Conservation (phyloP, 1,284 basidiomycete species). For the Puccinia coronata region DNA sequence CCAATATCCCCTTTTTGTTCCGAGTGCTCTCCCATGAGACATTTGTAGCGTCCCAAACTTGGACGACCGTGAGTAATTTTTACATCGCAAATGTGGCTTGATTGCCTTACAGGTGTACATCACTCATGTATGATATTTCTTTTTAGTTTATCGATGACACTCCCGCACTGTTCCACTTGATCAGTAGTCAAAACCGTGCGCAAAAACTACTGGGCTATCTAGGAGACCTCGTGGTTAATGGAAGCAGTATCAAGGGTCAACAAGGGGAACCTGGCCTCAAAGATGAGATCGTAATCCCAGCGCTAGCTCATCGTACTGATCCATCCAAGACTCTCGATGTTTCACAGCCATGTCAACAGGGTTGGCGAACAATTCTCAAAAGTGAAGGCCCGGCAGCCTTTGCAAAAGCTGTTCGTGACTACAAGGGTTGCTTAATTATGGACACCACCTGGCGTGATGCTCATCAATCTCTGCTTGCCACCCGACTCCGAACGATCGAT, state of each 20-base stretch:
- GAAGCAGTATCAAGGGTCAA: conserved; percentile 87
- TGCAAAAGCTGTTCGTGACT: conserved; percentile 94
- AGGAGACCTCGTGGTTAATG: conserved; percentile 96
- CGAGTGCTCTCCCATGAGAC: conserved; percentile 95
- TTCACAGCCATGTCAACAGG: conserved; percentile 76
- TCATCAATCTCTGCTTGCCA: conserved; percentile 95
- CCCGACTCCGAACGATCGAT: conserved; percentile 91
- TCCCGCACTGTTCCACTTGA: conserved; percentile 96
- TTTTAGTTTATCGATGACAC: conserved; percentile 96
- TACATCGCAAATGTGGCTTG: not conserved
- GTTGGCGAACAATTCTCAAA: conserved; percentile 99
- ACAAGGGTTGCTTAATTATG: conserved; percentile 75
- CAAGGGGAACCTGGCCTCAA: conserved; percentile 89
- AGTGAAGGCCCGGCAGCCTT: conserved; percentile 98
- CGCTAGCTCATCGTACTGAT: conserved; percentile 75
- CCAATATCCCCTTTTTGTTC: conserved; percentile 91
- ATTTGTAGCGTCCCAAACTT: conserved; percentile 93
- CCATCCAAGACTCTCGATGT: conserved; percentile 74
- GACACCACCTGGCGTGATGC: conserved; percentile 99
- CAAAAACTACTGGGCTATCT: conserved; percentile 96
- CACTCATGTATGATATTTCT: conserved; percentile 29
- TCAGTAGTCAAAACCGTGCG: conserved; percentile 96
- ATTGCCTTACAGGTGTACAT: not conserved
- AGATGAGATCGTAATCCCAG: conserved; percentile 81
- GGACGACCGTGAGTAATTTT: conserved; percentile 79